These are phyloP conservation scores for Dothideomycetes sp. DNA, from an alignment of 2,329 filamentous ascomycete species.

Conservation along the genomic window DNA sequence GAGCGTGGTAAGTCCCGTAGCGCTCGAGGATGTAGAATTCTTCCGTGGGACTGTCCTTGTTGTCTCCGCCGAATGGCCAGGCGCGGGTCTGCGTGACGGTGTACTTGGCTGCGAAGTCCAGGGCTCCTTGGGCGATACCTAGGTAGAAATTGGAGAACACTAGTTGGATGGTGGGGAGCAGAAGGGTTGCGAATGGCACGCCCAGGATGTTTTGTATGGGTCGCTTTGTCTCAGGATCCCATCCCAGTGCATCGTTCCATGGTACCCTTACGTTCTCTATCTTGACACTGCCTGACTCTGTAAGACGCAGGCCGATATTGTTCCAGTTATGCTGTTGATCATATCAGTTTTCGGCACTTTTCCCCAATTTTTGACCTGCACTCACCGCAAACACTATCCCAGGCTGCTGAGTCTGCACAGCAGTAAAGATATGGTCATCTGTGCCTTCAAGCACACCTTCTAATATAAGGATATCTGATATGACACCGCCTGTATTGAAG, in stretches of 20 bases:
- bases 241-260: slow-evolving; percentile 53
- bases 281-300: slow-evolving; percentile 51
- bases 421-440: slow-evolving; percentile 50
- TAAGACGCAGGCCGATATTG: slow-evolving; percentile 52
- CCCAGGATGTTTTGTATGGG: slow-evolving; percentile 40
- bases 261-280: slow-evolving; percentile 46
- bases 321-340: slow-evolving; percentile 45
- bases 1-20: slow-evolving; percentile 54
- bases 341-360: background rate
- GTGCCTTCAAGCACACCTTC: slow-evolving; percentile 51
- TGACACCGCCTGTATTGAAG: slow-evolving; percentile 57
- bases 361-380: too few species aligned
- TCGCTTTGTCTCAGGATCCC: slow-evolving; percentile 40
- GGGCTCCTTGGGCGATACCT: slow-evolving; percentile 49
- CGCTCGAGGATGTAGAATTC: slow-evolving; percentile 56
- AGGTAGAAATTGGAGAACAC: slow-evolving; percentile 58
- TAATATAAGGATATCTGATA: slow-evolving; percentile 55
- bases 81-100: slow-evolving; percentile 46
- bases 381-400: slow-evolving; percentile 40
- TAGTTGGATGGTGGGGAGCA: slow-evolving; percentile 53
- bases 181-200: slow-evolving; percentile 45
- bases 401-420: slow-evolving; percentile 46
- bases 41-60: slow-evolving; percentile 47
- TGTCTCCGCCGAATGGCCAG: slow-evolving; percentile 55
- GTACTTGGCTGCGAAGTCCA: slow-evolving; percentile 45